Conservation (phyloP, 371 early-diverging fungal genomes). For the Mortierella sp. region DNA sequence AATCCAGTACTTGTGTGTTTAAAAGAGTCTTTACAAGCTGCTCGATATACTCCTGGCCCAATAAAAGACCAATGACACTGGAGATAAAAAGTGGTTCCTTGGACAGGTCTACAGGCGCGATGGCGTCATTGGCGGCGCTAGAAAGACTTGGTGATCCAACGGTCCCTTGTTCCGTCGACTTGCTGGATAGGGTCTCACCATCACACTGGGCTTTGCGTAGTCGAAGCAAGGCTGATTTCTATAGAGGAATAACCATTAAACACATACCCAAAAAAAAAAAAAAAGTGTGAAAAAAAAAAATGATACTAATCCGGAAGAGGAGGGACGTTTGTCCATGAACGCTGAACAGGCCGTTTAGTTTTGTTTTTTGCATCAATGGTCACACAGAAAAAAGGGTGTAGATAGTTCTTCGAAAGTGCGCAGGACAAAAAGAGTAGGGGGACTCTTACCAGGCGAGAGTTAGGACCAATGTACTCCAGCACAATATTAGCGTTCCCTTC, state of each 20-base stretch:
- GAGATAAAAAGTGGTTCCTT: conserved; percentile 24
- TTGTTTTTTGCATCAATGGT: not conserved
- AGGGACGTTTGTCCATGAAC: not conserved
- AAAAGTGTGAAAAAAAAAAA: not conserved
- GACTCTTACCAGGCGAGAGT: conserved; percentile 29
- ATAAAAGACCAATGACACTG: conserved; percentile 26
- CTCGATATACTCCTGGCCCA: conserved; percentile 40
- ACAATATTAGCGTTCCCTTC: conserved; percentile 54
- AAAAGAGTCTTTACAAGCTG: conserved; percentile 21
- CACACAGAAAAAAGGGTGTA: not conserved
- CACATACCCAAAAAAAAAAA: not conserved
- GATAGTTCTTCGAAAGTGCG: too few species aligned
- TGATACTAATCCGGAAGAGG: not conserved
- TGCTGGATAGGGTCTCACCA: too few species aligned
- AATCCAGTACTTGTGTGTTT: not conserved
- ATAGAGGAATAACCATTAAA: not conserved
- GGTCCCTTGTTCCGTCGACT: too few species aligned
- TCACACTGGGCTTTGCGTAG: conserved; percentile 24
- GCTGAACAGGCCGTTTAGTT: not conserved
- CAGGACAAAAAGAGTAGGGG: not conserved
- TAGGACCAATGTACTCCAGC: conserved; percentile 36
- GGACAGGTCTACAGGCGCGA: conserved; percentile 7
- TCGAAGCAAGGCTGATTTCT: conserved; percentile 37
- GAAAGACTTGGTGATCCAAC: too few species aligned
- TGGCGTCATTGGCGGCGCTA: too few species aligned